Percentiles rank a stretch among this genome's conserved stretches.
These are phyloP conservation scores for Fusarium pilosicola DNA, from an alignment of 2,329 filamentous ascomycete genomes.

Conservation along the genomic window DNA sequence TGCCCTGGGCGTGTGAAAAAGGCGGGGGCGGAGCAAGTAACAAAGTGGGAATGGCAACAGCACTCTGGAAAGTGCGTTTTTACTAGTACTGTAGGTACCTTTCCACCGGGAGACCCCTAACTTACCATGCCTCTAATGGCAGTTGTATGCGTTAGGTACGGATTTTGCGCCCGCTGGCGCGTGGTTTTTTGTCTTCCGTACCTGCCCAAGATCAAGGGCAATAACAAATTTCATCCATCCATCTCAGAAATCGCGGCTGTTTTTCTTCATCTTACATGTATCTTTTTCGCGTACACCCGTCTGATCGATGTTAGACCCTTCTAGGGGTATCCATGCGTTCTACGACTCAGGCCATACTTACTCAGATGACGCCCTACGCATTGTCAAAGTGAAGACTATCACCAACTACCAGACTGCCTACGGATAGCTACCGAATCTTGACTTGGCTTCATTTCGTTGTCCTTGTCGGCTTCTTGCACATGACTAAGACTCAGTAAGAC, in stretches of 20 bases:
- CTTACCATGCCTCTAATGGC: constrained; percentile 36
- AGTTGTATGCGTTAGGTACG: constrained; percentile 32
- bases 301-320: constrained; percentile 3
- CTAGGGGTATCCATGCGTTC: constrained; percentile 16
- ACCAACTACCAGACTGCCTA: neutral
- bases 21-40: constrained; percentile 42
- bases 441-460: constrained; percentile 3
- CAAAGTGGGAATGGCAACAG: constrained; percentile 16
- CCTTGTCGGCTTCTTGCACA: neutral
- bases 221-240: constrained; percentile 16
- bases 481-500: neutral
- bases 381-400: neutral
- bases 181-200: constrained; percentile 27
- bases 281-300: constrained; percentile 29
- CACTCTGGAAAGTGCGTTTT: constrained; percentile 3
- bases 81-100: constrained; percentile 12
- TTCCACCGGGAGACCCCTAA: constrained; percentile 20
- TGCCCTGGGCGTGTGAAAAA: constrained; percentile 31
- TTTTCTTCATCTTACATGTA: constrained; percentile 20
- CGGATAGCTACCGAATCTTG: neutral
- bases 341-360: constrained; percentile 22
- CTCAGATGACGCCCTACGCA: neutral
- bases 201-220: constrained; percentile 15
- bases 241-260: constrained; percentile 20
- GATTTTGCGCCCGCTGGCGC: constrained; percentile 23